Evolutionary conservation across 2,329 filamentous ascomycete genomes (phyloP).

Genomic region (Teratosphaeriaceae sp.): DNA sequence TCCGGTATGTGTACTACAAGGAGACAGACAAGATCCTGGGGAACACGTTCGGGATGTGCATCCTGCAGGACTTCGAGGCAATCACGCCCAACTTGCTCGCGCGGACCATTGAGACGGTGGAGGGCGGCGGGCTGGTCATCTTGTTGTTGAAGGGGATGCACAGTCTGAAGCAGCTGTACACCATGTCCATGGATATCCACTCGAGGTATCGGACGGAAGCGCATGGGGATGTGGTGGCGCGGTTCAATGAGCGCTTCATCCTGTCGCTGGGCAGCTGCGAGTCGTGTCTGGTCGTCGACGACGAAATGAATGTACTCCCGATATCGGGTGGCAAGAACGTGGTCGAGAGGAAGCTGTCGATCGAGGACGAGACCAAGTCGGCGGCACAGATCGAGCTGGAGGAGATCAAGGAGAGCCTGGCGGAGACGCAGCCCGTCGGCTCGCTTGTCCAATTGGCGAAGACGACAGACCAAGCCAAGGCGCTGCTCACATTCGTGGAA

Average conservation of each 20-base stretch:
- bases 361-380: conserved; percentile 66
- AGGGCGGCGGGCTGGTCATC: conserved; percentile 87
- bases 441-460: conserved; percentile 76
- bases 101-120: conserved; percentile 92
- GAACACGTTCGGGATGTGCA: conserved; percentile 98
- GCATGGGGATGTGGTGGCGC: conserved; percentile 85
- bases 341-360: conserved; percentile 69
- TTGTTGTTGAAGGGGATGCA: conserved; percentile 92
- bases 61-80: conserved; percentile 95
- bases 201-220: conserved; percentile 94
- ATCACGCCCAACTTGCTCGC: conserved; percentile 95
- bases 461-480: conserved; percentile 94
- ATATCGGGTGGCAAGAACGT: conserved; percentile 94
- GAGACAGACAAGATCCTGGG: conserved; percentile 98
- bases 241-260: conserved; percentile 97
- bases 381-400: conserved; percentile 69
- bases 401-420: conserved; percentile 77
- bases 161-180: conserved; percentile 95
- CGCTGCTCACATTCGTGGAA: conserved; percentile 89
- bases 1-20: conserved; percentile 99
- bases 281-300: conserved; percentile 90
- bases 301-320: conserved; percentile 93
- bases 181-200: conserved; percentile 95
- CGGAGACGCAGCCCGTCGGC: conserved; percentile 80
- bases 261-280: conserved; percentile 92